Percentiles rank a stretch among this genome's conserved stretches.
These are phyloP conservation scores for Debaryomyces maramus DNA, from an alignment of 805 yeast genomes.

Conservation along the genomic window DNA sequence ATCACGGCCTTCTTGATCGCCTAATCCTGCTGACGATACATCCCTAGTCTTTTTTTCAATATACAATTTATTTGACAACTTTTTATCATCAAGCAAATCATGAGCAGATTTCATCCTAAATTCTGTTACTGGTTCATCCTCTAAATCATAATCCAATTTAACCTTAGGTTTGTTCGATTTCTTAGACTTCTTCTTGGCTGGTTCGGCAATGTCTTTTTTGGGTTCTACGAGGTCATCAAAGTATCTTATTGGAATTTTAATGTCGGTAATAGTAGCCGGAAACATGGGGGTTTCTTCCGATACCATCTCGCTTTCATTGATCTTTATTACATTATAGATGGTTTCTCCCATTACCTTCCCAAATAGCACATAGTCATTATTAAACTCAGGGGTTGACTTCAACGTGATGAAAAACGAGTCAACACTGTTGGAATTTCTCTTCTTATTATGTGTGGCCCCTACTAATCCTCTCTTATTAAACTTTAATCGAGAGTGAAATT, in stretches of 20 bases:
- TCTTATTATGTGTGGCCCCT: conserved; percentile 46
- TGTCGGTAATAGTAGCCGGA: conserved; percentile 46
- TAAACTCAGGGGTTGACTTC: conserved; percentile 44
- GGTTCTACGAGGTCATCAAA: conserved; percentile 42
- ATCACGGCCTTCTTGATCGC: neutral
- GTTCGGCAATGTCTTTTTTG: conserved; percentile 6
- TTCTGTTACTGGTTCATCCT: conserved; percentile 38
- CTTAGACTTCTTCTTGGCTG: conserved; percentile 14
- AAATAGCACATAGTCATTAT: conserved; percentile 43
- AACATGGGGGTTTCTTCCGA: conserved; percentile 45
- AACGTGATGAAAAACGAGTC: conserved; percentile 48
- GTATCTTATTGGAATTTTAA: conserved; percentile 47
- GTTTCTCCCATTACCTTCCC: conserved; percentile 62
- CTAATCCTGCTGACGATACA: conserved; percentile 1
- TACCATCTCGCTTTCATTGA: conserved; percentile 48
- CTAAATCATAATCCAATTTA: conserved; percentile 36
- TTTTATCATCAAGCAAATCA: conserved; percentile 31
- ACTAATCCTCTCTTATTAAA: conserved; percentile 55
- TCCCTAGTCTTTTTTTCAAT: conserved; percentile 3
- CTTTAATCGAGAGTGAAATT: conserved; percentile 51
- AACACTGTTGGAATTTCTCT: conserved; percentile 18
- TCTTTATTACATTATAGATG: conserved; percentile 51
- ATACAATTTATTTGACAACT: conserved; percentile 6
- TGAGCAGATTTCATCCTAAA: conserved; percentile 46
- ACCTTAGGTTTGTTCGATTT: conserved; percentile 31